Evolutionary conservation across 106 monocot genomes (phyloP), one percentile per base, ranked within the genome.

Genomic region (Platanthera guangdongensis): DNA sequence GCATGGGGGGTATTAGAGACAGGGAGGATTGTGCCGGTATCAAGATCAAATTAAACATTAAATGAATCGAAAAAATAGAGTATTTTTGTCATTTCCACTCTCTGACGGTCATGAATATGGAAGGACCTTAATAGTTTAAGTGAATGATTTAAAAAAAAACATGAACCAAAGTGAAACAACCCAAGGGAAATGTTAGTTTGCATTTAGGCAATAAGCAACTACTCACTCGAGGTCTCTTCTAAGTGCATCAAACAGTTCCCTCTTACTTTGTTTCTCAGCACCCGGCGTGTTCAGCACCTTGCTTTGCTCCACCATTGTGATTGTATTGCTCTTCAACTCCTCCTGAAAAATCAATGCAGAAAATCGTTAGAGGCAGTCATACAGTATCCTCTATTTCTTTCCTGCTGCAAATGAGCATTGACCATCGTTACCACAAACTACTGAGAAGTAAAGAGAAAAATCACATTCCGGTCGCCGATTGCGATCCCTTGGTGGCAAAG

Each of bases 271-370:
- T 50, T 93, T 97, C 87, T 97, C 96, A 72, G 93, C 96, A 63
- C 96, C 96, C 52, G 96, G 89, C 4, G 96, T 93, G 80, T 97
- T 97, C 4, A 97, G 89, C 78, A 93, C 93, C 67, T 89, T 97
- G 63, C 96, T 97, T 51, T 93, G 96, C 83, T 97, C 96, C 45
- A 97, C 93, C 96, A 97, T 97, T 22, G 81, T 73, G 80, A 97
- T 90, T 53, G 96, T 97, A 64, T 91, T 87, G 49, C 85, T 97
- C 80, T 97, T 97, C 80, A 97, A 85, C 46, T 93, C 91, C 84
- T 93, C 96, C 96, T 97, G 78, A 74, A 87, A 30, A 9, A 52
- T 75, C 48, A 75, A 60, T 22, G 25, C 19, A 18, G 7, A 59
- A 51, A 6, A 45, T 19, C 9, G 45, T 76, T 19, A 84, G n/a